phyloP scores from a whole-genome alignment of 345 rosid species.

The Gossypium raimondii region DNA sequence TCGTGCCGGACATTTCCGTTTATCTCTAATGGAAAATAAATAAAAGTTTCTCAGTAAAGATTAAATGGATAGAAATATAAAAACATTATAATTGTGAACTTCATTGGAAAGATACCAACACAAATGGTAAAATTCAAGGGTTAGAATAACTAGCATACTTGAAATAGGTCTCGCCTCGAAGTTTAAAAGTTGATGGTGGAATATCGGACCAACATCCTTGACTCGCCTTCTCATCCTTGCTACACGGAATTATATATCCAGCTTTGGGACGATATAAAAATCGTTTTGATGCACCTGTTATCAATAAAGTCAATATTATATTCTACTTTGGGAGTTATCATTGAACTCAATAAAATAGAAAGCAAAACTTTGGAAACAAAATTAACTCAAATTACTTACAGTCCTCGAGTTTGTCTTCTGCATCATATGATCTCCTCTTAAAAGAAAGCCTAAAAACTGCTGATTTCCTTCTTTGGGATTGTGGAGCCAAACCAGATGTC shows the following conservation, averaged over 20 bases:
- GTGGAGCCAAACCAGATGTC: constrained; percentile 20
- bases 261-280: constrained; percentile 57
- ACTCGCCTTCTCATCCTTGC: constrained; percentile 42
- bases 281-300: constrained; percentile 55
- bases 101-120: not conserved
- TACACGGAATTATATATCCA: constrained; percentile 48
- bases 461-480: constrained; percentile 21
- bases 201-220: constrained; percentile 64
- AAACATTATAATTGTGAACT: not conserved
- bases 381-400: constrained; percentile 5
- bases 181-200: constrained; percentile 64
- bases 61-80: not conserved
- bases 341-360: not conserved
- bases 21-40: constrained; percentile 53
- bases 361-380: not conserved
- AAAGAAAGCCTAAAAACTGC: constrained; percentile 22
- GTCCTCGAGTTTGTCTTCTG: constrained; percentile 32
- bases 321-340: not conserved
- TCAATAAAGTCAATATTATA: constrained; percentile 1
- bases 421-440: constrained; percentile 55
- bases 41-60: not conserved
- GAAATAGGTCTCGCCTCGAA: constrained; percentile 62
- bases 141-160: constrained; percentile 37
- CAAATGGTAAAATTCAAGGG: not conserved
- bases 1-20: constrained; percentile 68